A percentile compares a stretch with the other conserved stretches of the same genome.
Evolutionary conservation across 2,329 filamentous ascomycete species (phyloP).

Genomic region (Fusarium veterinarium): DNA sequence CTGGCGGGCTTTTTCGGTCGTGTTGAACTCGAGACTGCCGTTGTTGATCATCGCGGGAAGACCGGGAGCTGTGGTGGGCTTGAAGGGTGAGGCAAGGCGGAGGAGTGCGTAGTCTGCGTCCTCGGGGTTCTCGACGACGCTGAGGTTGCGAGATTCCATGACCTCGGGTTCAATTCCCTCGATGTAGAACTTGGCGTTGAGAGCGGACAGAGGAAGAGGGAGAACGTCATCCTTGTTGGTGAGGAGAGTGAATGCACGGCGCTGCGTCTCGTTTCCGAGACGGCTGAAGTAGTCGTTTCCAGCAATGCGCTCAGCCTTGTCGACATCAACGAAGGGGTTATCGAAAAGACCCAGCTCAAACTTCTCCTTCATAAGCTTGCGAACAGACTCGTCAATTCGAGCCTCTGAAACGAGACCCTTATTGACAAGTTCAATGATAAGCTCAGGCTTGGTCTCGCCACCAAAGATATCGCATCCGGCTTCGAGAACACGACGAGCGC

Average conservation of each 20-base stretch:
- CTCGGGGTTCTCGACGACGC: slow-evolving; percentile 49
- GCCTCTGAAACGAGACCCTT: slow-evolving; percentile 51
- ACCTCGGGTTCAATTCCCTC: slow-evolving; percentile 31
- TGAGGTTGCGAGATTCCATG: slow-evolving; percentile 43
- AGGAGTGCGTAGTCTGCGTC: slow-evolving; percentile 57
- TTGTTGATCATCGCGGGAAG: slow-evolving; percentile 54
- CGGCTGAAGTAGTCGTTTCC: slow-evolving; percentile 57
- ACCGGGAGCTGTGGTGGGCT: slow-evolving; percentile 48
- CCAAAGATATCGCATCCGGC: slow-evolving; percentile 65
- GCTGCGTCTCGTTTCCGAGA: slow-evolving; percentile 43
- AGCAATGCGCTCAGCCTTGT: slow-evolving; percentile 48
- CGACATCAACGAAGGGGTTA: slow-evolving; percentile 60
- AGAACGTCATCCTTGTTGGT: slow-evolving; percentile 41
- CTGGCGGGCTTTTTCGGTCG: slow-evolving; percentile 42
- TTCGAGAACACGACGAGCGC: slow-evolving; percentile 54
- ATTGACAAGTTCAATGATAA: slow-evolving; percentile 61
- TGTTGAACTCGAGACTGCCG: slow-evolving; percentile 55
- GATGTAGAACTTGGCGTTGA: slow-evolving; percentile 39
- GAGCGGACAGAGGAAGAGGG: slow-evolving; percentile 27
- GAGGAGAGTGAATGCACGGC: slow-evolving; percentile 45
- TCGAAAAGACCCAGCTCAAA: slow-evolving; percentile 64
- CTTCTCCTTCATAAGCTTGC: slow-evolving; percentile 61
- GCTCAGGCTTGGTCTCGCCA: slow-evolving; percentile 59
- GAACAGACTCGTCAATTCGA: slow-evolving; percentile 59
- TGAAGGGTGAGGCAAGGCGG: slow-evolving; percentile 54